Evolutionary conservation across 495 filamentous ascomycete genomes (phyloP).

Genomic region (Daldinia decipiens): DNA sequence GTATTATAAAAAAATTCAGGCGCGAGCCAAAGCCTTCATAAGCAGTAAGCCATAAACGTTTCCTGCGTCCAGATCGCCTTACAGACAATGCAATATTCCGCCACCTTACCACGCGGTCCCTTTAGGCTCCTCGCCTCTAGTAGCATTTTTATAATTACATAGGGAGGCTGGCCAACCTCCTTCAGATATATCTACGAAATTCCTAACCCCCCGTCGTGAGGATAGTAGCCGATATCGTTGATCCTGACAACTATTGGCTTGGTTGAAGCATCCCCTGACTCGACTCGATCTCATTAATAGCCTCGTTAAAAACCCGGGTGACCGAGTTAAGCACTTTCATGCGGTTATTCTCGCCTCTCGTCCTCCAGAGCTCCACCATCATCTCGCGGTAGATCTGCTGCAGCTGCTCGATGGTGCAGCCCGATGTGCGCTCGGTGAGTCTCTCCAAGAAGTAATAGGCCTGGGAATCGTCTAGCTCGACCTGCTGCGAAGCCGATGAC

Average conservation of each 20-base stretch:
- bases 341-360: constrained; percentile 81
- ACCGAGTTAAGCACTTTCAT: constrained; percentile 71
- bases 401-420: constrained; percentile 89
- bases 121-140: background rate
- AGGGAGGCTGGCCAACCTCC: background rate
- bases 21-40: constrained; percentile 30
- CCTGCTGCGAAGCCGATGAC: constrained; percentile 49
- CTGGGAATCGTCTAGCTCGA: constrained; percentile 67
- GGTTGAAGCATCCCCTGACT: constrained; percentile 63
- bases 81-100: constrained; percentile 10
- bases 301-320: constrained; percentile 76
- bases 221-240: background rate
- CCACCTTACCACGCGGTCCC: background rate
- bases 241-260: constrained; percentile 34
- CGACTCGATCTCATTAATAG: constrained; percentile 80
- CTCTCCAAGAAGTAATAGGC: constrained; percentile 66
- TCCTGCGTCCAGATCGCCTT: constrained; percentile 19
- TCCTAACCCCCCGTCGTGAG: background rate
- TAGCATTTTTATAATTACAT: constrained; percentile 36
- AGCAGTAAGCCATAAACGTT: constrained; percentile 21
- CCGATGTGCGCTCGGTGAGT: constrained; percentile 73
- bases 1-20: constrained; percentile 28
- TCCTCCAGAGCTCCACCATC: constrained; percentile 89
- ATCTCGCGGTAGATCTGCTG: constrained; percentile 91
- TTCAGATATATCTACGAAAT: constrained; percentile 7